Evolutionary conservation across 176 grass and related monocot genomes (phyloP), one percentile per base, ranked within the genome.

Genomic region (Alopecurus myosuroides): DNA sequence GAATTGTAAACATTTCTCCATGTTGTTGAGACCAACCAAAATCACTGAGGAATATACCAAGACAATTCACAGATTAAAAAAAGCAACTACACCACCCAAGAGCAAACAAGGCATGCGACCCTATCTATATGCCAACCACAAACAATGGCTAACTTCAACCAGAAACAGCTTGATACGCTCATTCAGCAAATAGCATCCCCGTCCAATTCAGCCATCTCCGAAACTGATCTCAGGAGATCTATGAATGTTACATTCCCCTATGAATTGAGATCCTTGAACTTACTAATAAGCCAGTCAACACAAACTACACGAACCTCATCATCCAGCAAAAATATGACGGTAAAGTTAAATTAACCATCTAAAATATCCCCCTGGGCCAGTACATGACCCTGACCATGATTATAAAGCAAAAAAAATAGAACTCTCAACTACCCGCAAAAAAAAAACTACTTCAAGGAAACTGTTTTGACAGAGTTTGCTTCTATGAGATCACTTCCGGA

Each of bases 1-100:
- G 15, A 77, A 5, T n/a, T 62, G 63, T 61, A 39, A 49, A 41
- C 44, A 58, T 61, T 56, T 60, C 1, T 45, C 10, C 37, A 56
- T 69, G 36, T 44, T 37, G 20, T 57, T 79, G 55, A 65, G 22
- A 74, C 63, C 55, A 74, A 25, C 44, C 18, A 64, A 83, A 84
- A n/a, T 51, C 65, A 72, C 56, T 22, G 11, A 44, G 18, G 30
- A 67, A 64, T 42, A 25, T 66, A 84, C 83, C 13, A 74, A 50
- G 30, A 73, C n/a, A 55, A 73, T 45, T 79, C 57, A 53, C 14
- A 25, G 23, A 44, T 64, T 41, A 17, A 79, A 14, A 36, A 39
- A 84, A 55, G 34, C 34, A 74, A 44, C 61, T 18, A 45, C 62
- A 55, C 26, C 36, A 78, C 57, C 3, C 35, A 42, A 78, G 2